phyloP scores from a whole-genome alignment of 2,329 filamentous ascomycete species.

The Ascochyta fabae region DNA sequence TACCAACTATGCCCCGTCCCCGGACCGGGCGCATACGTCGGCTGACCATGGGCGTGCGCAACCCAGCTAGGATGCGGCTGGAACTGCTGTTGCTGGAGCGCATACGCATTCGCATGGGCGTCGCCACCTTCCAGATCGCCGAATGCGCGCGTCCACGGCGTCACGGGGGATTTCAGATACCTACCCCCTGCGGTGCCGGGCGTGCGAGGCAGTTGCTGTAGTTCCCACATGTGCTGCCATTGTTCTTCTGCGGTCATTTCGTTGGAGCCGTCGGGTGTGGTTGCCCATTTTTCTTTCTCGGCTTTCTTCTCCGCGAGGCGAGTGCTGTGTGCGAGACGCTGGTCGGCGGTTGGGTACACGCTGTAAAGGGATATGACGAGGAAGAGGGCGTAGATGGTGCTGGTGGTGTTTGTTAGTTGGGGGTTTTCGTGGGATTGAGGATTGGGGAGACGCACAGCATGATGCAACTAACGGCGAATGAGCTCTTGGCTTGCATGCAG shows the following conservation, averaged over 20 bases:
- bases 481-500: slow-evolving; percentile 72
- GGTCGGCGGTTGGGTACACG: slow-evolving; percentile 52
- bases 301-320: slow-evolving; percentile 44
- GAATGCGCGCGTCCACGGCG: slow-evolving; percentile 46
- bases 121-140: slow-evolving; percentile 29
- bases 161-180: slow-evolving; percentile 35
- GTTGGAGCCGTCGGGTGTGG: slow-evolving; percentile 34
- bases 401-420: slow-evolving; percentile 38
- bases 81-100: slow-evolving; percentile 1
- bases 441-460: slow-evolving; percentile 66
- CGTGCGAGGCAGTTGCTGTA: slow-evolving; percentile 47
- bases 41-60: slow-evolving; percentile 11
- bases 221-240: slow-evolving; percentile 53
- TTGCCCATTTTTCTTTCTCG: slow-evolving; percentile 44
- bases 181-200: slow-evolving; percentile 40
- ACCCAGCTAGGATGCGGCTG: slow-evolving; percentile 12
- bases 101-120: not conserved
- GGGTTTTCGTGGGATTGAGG: not conserved
- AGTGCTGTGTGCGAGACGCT: slow-evolving; percentile 30
- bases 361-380: slow-evolving; percentile 65
- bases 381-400: slow-evolving; percentile 66
- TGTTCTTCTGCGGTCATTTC: slow-evolving; percentile 48
- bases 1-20: slow-evolving; percentile 6
- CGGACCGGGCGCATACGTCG: not conserved
- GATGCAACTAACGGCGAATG: slow-evolving; percentile 68